Evolutionary conservation across 2,329 filamentous ascomycete species (phyloP), one percentile per base, ranked within the genome.

Genomic region (Neofusicoccum laricinum): DNA sequence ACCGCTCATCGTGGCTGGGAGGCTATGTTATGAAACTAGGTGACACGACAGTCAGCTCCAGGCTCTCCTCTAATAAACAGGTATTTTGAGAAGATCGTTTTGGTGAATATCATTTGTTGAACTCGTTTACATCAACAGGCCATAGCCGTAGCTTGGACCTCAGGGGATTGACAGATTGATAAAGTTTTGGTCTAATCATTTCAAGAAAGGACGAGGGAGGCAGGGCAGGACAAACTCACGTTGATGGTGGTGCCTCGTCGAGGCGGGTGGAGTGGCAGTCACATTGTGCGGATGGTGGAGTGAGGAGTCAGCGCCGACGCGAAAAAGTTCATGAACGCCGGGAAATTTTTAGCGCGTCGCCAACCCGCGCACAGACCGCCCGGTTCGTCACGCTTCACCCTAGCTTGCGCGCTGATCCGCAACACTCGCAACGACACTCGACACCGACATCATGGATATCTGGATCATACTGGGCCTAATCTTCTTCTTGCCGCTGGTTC

Each of bases 401-500:
- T 30, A 6, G 48, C 34, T 4, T 30, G 21, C 12, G 15, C 25
- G 48, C 12, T 34, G 48, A 57, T 57, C 61, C 30, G 14, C 49
- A 30, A 32, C 41, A n/a, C 11, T 34, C 40, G 5, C 41, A 58
- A 40, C 15, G 6, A 30, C 30, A 64, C 17, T 32, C 53, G 43
- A 57, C 19, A 32, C 32, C 43, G 36, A 15, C 40, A 65, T 7
- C 17, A 77, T 77, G 76, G 73, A 75, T 53, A 67, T 76, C 25
- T 53, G 76, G 4, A 59, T 74, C 6, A 68, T 77, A 7, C 66
- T 77, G 12, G 70, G 66, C 12, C 55, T 77, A 21, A 63, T 77
- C 7, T 66, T 77, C 32, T 74, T 75, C 49, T 67, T 77, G 12
- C 75, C 75, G 3, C 72, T 77, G n/a, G 53, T 75, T 12, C 70